Base-by-base conservation (phyloP, 768 basidiomycete genomes). In the Lepiota venenata region DNA sequence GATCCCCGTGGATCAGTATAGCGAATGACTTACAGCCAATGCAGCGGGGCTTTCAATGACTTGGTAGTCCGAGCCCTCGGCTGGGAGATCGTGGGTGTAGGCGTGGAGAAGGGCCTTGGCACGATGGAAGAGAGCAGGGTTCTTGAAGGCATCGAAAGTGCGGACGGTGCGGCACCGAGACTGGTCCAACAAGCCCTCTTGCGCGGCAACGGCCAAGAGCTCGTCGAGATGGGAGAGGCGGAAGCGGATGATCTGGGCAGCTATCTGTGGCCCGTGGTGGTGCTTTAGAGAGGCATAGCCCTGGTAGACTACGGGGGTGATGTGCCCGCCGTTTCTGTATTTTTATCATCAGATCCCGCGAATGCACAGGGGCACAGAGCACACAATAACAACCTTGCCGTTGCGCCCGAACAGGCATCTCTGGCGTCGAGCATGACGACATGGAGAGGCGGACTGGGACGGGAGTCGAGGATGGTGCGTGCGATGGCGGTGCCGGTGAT, bases 351-450 rank as follows among this genome's bases (percentile, higher is more conserved):
- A n/a, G n/a, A n/a, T n/a, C n/a, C n/a, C n/a, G n/a, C n/a, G n/a
- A n/a, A n/a, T n/a, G n/a, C n/a, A n/a, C n/a, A n/a, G n/a, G n/a
- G n/a, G n/a, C n/a, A n/a, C n/a, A n/a, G n/a, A n/a, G n/a, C n/a
- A n/a, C n/a, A n/a, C n/a, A n/a, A n/a, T n/a, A n/a, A n/a, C n/a
- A n/a, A n/a, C 85, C 87, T 75, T 36, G 81, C 88, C 0, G 87
- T 88, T 6, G 88, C 88, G 1, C 88, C 88, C 0, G 85, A 87
- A 61, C 88, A 90, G 0, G 75, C 75, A 10, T 88, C 87, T 50
- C 93, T 71, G 3, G 92, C 93, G 60, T 96, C 93, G 18, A 96
- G 75, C 74, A 93, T 84, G 18, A 91, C 80, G 2, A 94, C 66
- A 36, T 71, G 68, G 12, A 80, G 55, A 25, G 58, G 52, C 22